Base-by-base conservation (phyloP, 148 eudicot species). In the Salicornia ramosissima region DNA sequence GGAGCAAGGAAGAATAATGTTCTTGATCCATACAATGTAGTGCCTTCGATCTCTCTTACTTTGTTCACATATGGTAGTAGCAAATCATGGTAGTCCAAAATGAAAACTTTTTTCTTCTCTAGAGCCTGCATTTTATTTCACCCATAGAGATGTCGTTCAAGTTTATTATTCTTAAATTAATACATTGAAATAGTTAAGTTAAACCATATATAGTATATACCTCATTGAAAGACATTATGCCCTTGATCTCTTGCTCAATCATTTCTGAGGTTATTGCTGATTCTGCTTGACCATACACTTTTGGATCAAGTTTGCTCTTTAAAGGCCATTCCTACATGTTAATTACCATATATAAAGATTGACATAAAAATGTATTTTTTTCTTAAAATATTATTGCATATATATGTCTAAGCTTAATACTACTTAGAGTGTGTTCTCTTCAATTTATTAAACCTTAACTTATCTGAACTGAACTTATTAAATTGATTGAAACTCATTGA, bases 21-120 rank as follows among this genome's bases (percentile, higher is more conserved):
- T 60, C 98, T 81, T 11, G 96, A 90, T 66, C 96, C 96, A 42
- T 90, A 93, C 12, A 93, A 42, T 2, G 88, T 84, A 7, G 85
- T 81, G 65, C 86, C 88, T 73, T 85, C 49, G 1, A 81, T 34
- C 69, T 77, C 73, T 14, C 95, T 86, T 24, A 90, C 95, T 82
- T 76, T 86, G 74, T 83, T 74, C 57, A 90, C 92, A 29, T 67
- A 88, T 0, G 98, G 98, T 43, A 93, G 34, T 14, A 86, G 74
- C 34, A 80, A n/a, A 74, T 93, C 98, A 77, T 93, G 98, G 75
- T 90, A 93, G 70, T 93, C 96, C 49, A 90, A 47, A 1, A 86
- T 76, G 70, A 90, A 93, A 31, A 93, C 70, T 69, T 78, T 93
- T 85, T 86, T 90, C 53, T 81, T 71, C 54, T 81, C 31, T 18